phyloP scores from a whole-genome alignment of 2,329 filamentous ascomycete species.

The Neofusicoccum ribis region DNA sequence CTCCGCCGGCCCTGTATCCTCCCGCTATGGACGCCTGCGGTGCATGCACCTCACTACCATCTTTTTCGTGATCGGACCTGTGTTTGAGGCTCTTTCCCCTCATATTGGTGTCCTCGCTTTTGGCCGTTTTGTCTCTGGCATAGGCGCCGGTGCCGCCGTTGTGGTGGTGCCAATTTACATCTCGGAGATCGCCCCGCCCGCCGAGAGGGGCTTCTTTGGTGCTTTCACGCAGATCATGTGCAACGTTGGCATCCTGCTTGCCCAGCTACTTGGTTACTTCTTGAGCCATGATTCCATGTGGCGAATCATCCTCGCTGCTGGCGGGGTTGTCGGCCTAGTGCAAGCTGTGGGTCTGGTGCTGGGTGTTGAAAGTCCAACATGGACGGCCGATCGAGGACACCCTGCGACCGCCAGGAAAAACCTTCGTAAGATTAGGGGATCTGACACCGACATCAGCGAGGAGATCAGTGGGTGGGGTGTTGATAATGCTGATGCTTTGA shows the following conservation, averaged over 20 bases:
- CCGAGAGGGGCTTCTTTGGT: slow-evolving; percentile 74
- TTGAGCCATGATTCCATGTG: slow-evolving; percentile 77
- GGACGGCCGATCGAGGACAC: slow-evolving; percentile 70
- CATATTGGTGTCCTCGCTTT: slow-evolving; percentile 67
- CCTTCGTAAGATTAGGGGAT: slow-evolving; percentile 75
- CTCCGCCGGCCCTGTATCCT: slow-evolving; percentile 75
- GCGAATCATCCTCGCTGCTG: slow-evolving; percentile 78
- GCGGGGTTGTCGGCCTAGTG: slow-evolving; percentile 64
- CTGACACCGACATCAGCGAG: slow-evolving; percentile 65
- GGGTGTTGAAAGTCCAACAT: slow-evolving; percentile 81
- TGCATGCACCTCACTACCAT: slow-evolving; percentile 76
- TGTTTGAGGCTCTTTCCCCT: slow-evolving; percentile 70
- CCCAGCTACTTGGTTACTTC: slow-evolving; percentile 85
- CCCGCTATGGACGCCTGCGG: slow-evolving; percentile 70
- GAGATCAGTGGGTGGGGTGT: slow-evolving; percentile 62
- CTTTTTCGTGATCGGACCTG: slow-evolving; percentile 74
- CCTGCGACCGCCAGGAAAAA: slow-evolving; percentile 62
- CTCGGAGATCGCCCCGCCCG: slow-evolving; percentile 77
- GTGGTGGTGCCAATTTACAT: slow-evolving; percentile 95
- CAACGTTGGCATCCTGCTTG: slow-evolving; percentile 83
- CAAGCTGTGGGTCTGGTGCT: slow-evolving; percentile 72
- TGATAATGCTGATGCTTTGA: slow-evolving; percentile 29
- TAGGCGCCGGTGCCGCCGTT: slow-evolving; percentile 84
- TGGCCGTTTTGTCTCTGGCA: slow-evolving; percentile 76
- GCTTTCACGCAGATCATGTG: slow-evolving; percentile 88